phyloP scores from a whole-genome alignment of 257 asterid genomes.

The Nicotiana benthamiana region DNA sequence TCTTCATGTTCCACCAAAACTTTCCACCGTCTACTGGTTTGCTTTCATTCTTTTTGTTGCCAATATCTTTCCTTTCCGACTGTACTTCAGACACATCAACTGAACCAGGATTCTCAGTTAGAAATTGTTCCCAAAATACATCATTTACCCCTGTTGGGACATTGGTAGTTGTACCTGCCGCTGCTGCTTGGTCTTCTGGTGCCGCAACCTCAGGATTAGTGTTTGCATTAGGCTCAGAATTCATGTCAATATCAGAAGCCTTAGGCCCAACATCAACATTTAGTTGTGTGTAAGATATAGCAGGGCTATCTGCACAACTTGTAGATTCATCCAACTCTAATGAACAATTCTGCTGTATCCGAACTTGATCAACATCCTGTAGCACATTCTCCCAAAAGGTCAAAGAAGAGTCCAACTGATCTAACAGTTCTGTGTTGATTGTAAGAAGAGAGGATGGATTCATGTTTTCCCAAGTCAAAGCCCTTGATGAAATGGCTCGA shows the following conservation, averaged over 20 bases:
- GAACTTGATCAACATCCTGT: constrained; percentile 33
- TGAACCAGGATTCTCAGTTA: constrained; percentile 84
- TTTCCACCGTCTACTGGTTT: constrained; percentile 39
- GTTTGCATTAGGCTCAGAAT: constrained; percentile 45
- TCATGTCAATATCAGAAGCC: constrained; percentile 55
- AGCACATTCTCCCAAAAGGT: constrained; percentile 54
- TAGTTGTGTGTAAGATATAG: constrained; percentile 49
- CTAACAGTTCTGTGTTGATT: constrained; percentile 38
- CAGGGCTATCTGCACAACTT: constrained; percentile 39
- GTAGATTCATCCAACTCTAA: constrained; percentile 42
- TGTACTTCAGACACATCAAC: constrained; percentile 41
- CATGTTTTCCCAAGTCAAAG: constrained; percentile 22
- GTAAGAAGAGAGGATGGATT: constrained; percentile 35
- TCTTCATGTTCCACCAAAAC: constrained; percentile 62
- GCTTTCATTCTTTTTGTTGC: constrained; percentile 38
- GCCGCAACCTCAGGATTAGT: constrained; percentile 20
- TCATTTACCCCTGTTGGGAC: constrained; percentile 67
- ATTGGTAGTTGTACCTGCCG: constrained; percentile 23
- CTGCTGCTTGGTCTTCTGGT: constrained; percentile 29
- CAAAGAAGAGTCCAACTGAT: constrained; percentile 54
- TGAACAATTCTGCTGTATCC: constrained; percentile 28
- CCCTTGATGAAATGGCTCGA: constrained; percentile 30
- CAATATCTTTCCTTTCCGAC: constrained; percentile 33
- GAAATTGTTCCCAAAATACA: constrained; percentile 91
- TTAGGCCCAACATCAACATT: constrained; percentile 28